Evolutionary conservation across 805 yeast genomes (phyloP), one percentile per base, ranked within the genome.

Genomic region (Komagataella mondaviorum): DNA sequence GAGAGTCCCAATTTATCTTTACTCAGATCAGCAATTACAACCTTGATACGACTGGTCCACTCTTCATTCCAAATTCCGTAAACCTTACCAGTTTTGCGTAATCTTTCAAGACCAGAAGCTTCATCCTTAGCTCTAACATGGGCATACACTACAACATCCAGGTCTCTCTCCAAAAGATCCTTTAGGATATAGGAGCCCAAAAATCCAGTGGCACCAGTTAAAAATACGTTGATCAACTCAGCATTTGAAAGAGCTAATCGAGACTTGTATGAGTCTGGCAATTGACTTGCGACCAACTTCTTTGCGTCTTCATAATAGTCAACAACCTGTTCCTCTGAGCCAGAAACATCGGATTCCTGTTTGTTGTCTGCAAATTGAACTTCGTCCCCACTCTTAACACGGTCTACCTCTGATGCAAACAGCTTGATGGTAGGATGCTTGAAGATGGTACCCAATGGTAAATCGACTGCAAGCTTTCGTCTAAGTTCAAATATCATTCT

Each of bases 181-280:
- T 86, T 75, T 47, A 93, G 67, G 49, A 93, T 82, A 65, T 85
- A 93, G 1, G 97, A 80, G 39, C 99, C 99, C 52, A 93, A 70
- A 78, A 91, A 93, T 1, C 99, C 99, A 44, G 99, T 95, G 44
- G 83, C 86, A 63, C 99, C 99, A 23, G 99, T 93, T 47, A 93
- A 79, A 59, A 93, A 88, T 1, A 89, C 86, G 61, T 23, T 71
- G 55, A 51, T 59, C 51, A 59, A 58, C 10, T 55, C 61, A 2
- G 57, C 44, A 4, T 50, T 51, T 14, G 63, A 61, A 12, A 65
- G 16, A 1, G 52, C 36, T 5, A 54, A 45, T 52, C 71, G 73
- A 2, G 81, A 76, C 53, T 66, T 71, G 60, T 73, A 88, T 3
- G 66, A 61, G 23, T 60, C 48, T 46, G 69, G 69, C 59, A 77